Conservation (phyloP, 2,329 filamentous ascomycete genomes). For the Thelonectria olida region DNA sequence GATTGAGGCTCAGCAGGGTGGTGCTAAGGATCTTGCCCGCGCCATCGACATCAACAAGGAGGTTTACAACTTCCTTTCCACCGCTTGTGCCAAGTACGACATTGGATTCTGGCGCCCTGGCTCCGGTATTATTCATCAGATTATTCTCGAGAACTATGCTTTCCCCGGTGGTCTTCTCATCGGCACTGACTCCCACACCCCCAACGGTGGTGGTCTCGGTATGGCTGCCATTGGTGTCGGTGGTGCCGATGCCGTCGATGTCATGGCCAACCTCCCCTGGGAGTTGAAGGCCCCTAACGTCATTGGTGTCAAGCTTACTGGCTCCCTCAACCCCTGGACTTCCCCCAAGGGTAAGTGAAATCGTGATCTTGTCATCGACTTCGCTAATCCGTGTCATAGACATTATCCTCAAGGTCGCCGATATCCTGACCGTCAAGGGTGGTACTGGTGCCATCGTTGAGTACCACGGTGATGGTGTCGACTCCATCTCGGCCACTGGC, state of each 20-base stretch:
- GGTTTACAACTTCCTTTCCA: conserved; percentile 96
- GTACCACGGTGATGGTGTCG: conserved; percentile 71
- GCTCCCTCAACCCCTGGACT: conserved; percentile 89
- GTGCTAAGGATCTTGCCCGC: conserved; percentile 90
- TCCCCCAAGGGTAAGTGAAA: conserved; percentile 80
- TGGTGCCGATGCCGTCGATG: conserved; percentile 97
- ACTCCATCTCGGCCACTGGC: conserved; percentile 82
- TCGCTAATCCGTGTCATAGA: conserved; percentile 60
- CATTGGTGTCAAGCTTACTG: conserved; percentile 95
- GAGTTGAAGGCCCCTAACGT: conserved; percentile 98
- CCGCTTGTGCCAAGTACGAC: conserved; percentile 98
- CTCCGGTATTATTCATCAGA: conserved; percentile 99
- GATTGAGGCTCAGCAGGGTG: conserved; percentile 96
- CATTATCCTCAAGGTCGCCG: conserved; percentile 96
- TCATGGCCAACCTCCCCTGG: conserved; percentile 97
- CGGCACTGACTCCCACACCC: conserved; percentile 97
- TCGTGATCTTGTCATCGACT: not conserved
- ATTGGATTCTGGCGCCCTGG: conserved; percentile 99
- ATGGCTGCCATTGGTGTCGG: conserved; percentile 96
- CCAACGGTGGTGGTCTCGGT: conserved; percentile 95
- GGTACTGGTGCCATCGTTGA: conserved; percentile 92
- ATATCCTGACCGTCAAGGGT: conserved; percentile 96
- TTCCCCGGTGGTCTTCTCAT: conserved; percentile 99
- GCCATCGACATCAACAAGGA: conserved; percentile 97
- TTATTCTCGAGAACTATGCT: conserved; percentile 97